A percentile compares a stretch with the other conserved stretches of the same genome.
phyloP scores from a whole-genome alignment of 768 basidiomycete species.

The Tricholoma saponaceum region DNA sequence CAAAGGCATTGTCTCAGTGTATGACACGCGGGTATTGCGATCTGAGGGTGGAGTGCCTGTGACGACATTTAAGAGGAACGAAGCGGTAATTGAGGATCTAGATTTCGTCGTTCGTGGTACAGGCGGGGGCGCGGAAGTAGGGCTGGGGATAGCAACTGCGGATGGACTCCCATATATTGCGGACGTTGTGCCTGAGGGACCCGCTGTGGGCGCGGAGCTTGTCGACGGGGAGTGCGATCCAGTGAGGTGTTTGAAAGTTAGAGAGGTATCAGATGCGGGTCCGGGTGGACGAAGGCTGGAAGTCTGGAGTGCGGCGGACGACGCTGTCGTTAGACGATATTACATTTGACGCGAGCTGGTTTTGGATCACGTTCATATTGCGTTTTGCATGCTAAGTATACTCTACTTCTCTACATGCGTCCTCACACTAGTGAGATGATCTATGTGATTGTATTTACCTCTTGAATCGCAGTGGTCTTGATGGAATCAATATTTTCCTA shows the following conservation, averaged over 20 bases:
- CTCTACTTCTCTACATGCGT: too few species aligned
- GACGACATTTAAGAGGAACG: slow-evolving; percentile 40
- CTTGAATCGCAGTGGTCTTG: too few species aligned
- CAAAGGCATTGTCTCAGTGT: slow-evolving; percentile 50
- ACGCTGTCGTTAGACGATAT: slow-evolving; percentile 57
- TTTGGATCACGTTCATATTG: too few species aligned
- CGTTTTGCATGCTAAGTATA: too few species aligned
- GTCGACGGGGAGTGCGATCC: slow-evolving; percentile 61
- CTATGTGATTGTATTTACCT: too few species aligned
- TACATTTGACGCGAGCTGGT: background rate
- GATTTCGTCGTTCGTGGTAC: slow-evolving; percentile 22
- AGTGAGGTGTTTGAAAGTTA: slow-evolving; percentile 39
- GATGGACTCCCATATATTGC: slow-evolving; percentile 63
- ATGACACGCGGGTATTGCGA: slow-evolving; percentile 37
- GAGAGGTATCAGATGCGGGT: slow-evolving; percentile 4
- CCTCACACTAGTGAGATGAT: too few species aligned
- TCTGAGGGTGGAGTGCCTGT: slow-evolving; percentile 14
- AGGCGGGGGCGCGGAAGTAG: slow-evolving; percentile 19
- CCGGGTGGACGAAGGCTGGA: slow-evolving; percentile 20
- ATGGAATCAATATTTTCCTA: too few species aligned
- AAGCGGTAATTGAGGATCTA: slow-evolving; percentile 48
- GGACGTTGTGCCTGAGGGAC: slow-evolving; percentile 36
- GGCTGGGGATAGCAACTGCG: slow-evolving; percentile 45
- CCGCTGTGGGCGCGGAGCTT: slow-evolving; percentile 43
- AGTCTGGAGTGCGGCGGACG: slow-evolving; percentile 60